phyloP scores from a whole-genome alignment of 257 asterid genomes.

The Solanum piurae region DNA sequence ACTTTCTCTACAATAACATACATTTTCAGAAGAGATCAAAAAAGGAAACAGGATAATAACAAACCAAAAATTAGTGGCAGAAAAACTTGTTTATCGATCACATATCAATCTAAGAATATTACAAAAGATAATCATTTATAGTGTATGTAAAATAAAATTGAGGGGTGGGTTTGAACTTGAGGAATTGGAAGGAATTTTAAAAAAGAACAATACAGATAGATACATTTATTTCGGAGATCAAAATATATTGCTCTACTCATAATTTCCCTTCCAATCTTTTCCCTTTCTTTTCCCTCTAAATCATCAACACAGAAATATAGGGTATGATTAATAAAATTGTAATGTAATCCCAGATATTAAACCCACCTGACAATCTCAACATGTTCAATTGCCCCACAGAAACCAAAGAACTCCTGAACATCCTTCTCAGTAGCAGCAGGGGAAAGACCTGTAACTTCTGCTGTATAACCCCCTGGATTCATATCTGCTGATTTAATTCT shows the following conservation, averaged over 20 bases:
- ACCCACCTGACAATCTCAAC: conserved; percentile 69
- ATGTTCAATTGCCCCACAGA: conserved; percentile 86
- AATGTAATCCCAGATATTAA: conserved; percentile 1
- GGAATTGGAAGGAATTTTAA: neutral
- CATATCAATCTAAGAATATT: neutral
- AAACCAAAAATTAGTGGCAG: neutral
- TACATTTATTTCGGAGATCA: neutral
- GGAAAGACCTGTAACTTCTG: conserved; percentile 72
- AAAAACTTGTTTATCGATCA: neutral
- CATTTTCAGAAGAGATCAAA: neutral
- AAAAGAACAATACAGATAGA: neutral
- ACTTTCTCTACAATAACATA: neutral
- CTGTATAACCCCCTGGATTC: conserved; percentile 68
- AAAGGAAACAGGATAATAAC: neutral
- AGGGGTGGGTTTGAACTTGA: neutral
- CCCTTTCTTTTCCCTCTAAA: neutral
- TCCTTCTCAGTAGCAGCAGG: conserved; percentile 75
- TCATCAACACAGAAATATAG: neutral
- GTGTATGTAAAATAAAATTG: neutral
- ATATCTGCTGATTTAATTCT: conserved; percentile 19
- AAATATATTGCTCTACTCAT: neutral
- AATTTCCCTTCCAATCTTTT: neutral
- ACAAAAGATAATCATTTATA: neutral
- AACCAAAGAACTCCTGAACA: conserved; percentile 65
- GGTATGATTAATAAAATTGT: neutral